Evolutionary conservation across 371 early-diverging fungal genomes (phyloP), one percentile per base, ranked within the genome.

Genomic region (Hamiltosporidium tvaerminnensis): DNA sequence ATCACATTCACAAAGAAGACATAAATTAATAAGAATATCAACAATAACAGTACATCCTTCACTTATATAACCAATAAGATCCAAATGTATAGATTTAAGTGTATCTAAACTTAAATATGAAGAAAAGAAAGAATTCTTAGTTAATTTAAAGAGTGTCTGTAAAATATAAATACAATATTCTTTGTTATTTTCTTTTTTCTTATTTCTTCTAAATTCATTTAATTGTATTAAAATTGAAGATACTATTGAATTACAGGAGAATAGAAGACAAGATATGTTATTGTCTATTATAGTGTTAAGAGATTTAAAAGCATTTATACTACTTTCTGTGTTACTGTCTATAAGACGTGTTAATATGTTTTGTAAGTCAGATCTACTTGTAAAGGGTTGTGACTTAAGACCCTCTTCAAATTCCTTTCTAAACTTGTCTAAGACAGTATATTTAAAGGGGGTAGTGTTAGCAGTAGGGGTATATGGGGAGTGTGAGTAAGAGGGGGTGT

Each of bases 1-100:
- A 35, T 35, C 32, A 9, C 48, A 37, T 23, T 50, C 47, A 35
- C 48, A 62, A 57, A 68, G 65, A 9, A 67, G 30, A 57, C 72
- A 72, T 23, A 68, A 14, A 57, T 72, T 68, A 30, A 65, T 63
- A 1, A 72, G 48, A 49, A 67, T 65, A 35, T 72, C 72, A 0
- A 63, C 63, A 33, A 64, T 53, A 33, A 66, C 36, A 41, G 44
- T 47, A 10, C 33, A 41, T 7, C 41, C 34, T 36, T 56, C 41
- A 14, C 44, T 7, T 14, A 66, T 41, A 12, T 68, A 60, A 48
- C 34, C 58, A 59, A 64, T 55, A n/a, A 67, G 53, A 52, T 67
- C 66, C 38, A 47, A 30, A 57, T 59, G 48, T 10, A 58, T 59
- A 44, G 48, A 41, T 33, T 59, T 44, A n/a, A 70, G 50, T 10